Base-by-base conservation (phyloP, 2,329 filamentous ascomycete genomes). In the Keithomyces neogunnii region DNA sequence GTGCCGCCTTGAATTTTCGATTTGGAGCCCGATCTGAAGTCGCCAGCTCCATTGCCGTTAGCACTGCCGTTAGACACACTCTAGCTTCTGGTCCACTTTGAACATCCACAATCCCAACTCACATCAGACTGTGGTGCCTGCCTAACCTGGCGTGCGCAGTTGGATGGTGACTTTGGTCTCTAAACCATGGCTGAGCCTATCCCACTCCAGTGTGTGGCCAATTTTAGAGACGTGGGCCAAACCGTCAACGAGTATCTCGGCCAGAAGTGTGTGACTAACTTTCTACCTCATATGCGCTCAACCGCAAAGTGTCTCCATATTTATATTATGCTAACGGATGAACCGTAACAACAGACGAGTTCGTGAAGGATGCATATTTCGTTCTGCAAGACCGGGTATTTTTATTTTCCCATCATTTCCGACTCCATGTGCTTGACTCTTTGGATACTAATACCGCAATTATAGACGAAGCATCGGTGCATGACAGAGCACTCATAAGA, bases 151-250 rank as follows among this genome's bases (percentile, higher is more conserved):
- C 19, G 19, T 19, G 19, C 19, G 19, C 19, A 19, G 19, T 19
- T 19, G 19, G 33, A 38, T 36, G 30, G 19, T 13, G 31, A n/a
- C 44, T 13, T n/a, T 31, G 33, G 13, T 5, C 31, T 9, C 10
- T 6, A 28, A 33, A 31, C 28, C 3, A 55, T 54, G 58, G 51
- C 49, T 28, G 51, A 49, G 19, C 19, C 45, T 10, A 5, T 44
- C n/a, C 54, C 51, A 29, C 57, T 66, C 13, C 58, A 63, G 38
- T 56, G 56, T 5, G 59, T 91, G 48, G 69, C 85, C 59, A 92
- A 92, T 66, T 89, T 91, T 63, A 81, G 88, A 52, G 88, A 92
- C 73, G 83, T 91, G 43, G 86, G 84, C 40, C 71, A 74, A 55
- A 82, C 80, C 0, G 73, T 89, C 58, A 90, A 90, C 59, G 62